Base-by-base conservation (phyloP, 768 basidiomycete species). In the Cyclocybe aegerita region DNA sequence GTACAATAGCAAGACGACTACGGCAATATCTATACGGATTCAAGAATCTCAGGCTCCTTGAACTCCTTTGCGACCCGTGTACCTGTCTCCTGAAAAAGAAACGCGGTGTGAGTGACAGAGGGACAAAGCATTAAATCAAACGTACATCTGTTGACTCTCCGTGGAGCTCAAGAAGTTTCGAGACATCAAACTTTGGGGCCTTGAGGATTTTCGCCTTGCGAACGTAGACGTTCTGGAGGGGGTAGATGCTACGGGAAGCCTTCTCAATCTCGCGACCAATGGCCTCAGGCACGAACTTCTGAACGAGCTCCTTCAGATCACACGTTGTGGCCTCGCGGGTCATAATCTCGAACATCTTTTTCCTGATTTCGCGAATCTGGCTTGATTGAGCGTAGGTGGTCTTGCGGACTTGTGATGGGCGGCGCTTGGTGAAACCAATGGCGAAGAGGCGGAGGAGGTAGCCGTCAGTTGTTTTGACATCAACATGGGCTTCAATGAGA, bases 201-300 rank as follows among this genome's bases (percentile, higher is more conserved):
- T 98, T 98, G 65, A 99, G 80, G 69, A 99, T 98, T 83, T 99
- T 99, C 62, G 90, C 95, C 80, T 99, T 98, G 76, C 97, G 90
- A 65, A 98, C 83, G 77, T 94, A 96, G 67, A 98, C 95, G 72
- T 98, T 98, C 80, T 98, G 95, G 66, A 99, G 76, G 61, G 97
- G 97, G 80, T 95, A 99, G 77, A 98, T 98, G 71, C 88, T 90
- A 64, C 93, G 81, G 55, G 87, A 81, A 46, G 96, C 88, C 81
- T 99, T 99, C 84, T 99, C 97, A 60, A 99, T 99, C 81, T 99
- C 97, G 61, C 95, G 87, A 60, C 97, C 97, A 63, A 99, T 98
- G 55, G 91, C 93, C 77, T 99, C 97, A 31, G 97, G 96, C 39
- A 98, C 86, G 70, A 99, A 97, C 82, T 99, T 99, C 79, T 94